Evolutionary conservation across 352 stramenopile genomes (phyloP), one percentile per base, ranked within the genome.

Genomic region (Elongisporangium undulatum): DNA sequence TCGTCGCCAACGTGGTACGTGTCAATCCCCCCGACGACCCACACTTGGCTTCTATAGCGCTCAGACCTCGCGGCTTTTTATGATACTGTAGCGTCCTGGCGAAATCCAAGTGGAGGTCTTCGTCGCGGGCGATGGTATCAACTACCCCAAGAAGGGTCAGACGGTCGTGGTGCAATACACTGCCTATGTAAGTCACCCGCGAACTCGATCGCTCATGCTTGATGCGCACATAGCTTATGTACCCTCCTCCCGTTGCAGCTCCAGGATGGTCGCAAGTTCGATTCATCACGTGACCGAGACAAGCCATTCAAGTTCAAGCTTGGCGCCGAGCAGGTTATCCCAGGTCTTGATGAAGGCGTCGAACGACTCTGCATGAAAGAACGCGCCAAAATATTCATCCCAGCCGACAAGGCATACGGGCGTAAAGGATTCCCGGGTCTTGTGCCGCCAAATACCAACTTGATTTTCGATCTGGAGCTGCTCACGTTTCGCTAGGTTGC

Each of bases 391-490:
- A 71, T 97, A 13, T 93, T 88, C 53, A 86, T 96, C n/a, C 87
- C 89, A 24, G 66, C 86, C 2, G 75, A 90, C 64, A 91, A 95
- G 61, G 89, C 83, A 2, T 97, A 96, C 63, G 88, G 87, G 20
- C 73, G 82, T 34, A 90, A 86, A 67, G 88, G 88, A 17, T 94
- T 95, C 58, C 82, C 84, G 13, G 85, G 84, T 10, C 77, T 95
- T n/a, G 73, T 98, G 38, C 91, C 92, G 2, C 89, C 90, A 39
- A 97, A 98, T 72, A 96, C 90, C 22, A 90, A 96, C 66, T 72
- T 98, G 22, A 84, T 94, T 22, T 98, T 98, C 63, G 93, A 97
- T 64, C 80, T 98, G 13, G 92, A 98, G 61, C 67, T 98, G 17
- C 66, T 97, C 24, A 87, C 87, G 55, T 94, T 94, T 60, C 80